Evolutionary conservation across 306 rosid species (phyloP), one percentile per base, ranked within the genome.

Genomic region (Cicer cuneatum): DNA sequence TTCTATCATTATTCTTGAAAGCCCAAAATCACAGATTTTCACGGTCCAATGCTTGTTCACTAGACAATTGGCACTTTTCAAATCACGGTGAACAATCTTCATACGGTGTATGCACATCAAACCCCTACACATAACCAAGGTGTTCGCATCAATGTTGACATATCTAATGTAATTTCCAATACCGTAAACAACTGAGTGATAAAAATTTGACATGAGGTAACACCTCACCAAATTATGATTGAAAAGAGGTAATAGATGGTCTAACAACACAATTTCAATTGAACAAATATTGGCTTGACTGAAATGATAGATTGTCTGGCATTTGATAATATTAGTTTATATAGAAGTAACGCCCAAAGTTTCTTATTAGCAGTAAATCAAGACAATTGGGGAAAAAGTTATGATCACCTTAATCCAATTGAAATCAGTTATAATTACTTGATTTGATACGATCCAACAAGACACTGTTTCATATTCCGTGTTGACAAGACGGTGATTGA

Each of bases 11-110:
- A 92, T 85, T 81, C 95, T 90, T 41, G 99, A 95, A 69, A 95
- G 98, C 78, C 99, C 99, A 79, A 95, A 95, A 85, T 95, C 99
- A 80, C 99, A 95, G 63, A 95, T 89, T 88, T 95, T 95, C 73
- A 94, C 96, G 0, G 92, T 80, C 93, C 87, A 94, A 70, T 92
- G 98, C 84, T 94, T 94, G 74, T 94, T 90, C 85, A 94, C 99
- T 4, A 94, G 93, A 80, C 98, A 94, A 61, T 94, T 94, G 59
- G 99, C 99, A 78, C 95, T 94, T 79, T 94, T 94, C 43, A 94
- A 77, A 81, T 94, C 99, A 13, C 97, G 96, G 79, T 94, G 99
- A 81, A 89, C 91, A 60, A 94, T 84, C 86, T 94, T 94, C 99
- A 94, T 94, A 52, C 99, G 90, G 72, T 94, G 99, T 76, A 94